phyloP scores from a whole-genome alignment of 2,329 filamentous ascomycete genomes.

The Colletotrichum sp. region DNA sequence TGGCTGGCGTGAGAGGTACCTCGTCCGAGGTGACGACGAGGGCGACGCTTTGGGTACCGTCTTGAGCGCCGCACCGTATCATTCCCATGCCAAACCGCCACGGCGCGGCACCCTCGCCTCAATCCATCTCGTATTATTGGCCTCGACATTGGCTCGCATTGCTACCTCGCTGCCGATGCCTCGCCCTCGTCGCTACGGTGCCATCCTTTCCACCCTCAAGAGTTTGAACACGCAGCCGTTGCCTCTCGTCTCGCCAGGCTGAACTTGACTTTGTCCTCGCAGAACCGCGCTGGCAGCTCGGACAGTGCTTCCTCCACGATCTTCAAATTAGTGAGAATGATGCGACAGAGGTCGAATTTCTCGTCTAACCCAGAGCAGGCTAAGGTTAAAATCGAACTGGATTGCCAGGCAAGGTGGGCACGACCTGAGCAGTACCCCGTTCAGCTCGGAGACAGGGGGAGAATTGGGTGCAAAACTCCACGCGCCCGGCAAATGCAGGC shows the following conservation, averaged over 20 bases:
- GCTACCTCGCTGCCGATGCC: neutral
- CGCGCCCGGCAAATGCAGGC: neutral
- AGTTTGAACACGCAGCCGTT: neutral
- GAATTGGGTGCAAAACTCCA: neutral
- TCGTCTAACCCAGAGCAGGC: neutral
- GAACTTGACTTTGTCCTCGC: neutral
- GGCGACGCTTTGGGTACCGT: neutral
- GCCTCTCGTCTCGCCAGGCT: neutral
- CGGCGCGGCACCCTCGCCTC: constrained; percentile 13
- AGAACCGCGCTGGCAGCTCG: neutral
- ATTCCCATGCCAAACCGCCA: constrained; percentile 13
- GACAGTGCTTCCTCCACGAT: neutral
- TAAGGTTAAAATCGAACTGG: neutral
- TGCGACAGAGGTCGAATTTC: neutral
- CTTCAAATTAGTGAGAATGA: neutral
- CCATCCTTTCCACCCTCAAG: neutral
- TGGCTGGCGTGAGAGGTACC: neutral
- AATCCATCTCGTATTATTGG: constrained; percentile 13
- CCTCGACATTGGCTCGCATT: neutral
- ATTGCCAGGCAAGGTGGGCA: neutral
- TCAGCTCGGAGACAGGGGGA: neutral
- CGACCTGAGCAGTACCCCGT: neutral
- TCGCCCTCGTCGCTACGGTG: neutral
- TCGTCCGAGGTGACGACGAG: neutral
- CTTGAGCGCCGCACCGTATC: neutral